A percentile compares a stretch with the other conserved stretches of the same genome.
Conservation (phyloP, 176 grass and related monocot genomes). For the Carex pumila region DNA sequence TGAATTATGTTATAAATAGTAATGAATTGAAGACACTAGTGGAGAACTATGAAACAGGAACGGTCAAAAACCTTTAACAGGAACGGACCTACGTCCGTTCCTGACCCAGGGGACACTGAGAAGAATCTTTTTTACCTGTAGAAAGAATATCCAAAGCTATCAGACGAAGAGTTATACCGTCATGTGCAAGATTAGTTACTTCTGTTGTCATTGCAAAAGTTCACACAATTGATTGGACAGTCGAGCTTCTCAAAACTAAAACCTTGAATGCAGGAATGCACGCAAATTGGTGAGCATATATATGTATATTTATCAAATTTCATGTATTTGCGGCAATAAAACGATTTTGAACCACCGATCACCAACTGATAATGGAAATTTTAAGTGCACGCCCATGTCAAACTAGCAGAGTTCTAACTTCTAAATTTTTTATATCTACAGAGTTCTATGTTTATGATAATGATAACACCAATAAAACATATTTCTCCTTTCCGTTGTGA, state of each 20-base stretch:
- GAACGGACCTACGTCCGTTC: too few relatives aligned
- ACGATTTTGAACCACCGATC: neutral
- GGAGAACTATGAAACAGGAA: too few relatives aligned
- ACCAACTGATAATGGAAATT: neutral
- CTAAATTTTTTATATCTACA: slow-evolving; percentile 20
- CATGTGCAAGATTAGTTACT: slow-evolving; percentile 48
- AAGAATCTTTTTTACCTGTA: slow-evolving; percentile 16
- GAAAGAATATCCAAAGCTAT: slow-evolving; percentile 29
- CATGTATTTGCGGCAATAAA: slow-evolving; percentile 14
- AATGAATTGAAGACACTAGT: neutral
- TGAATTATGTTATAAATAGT: neutral
- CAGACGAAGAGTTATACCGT: slow-evolving; percentile 40
- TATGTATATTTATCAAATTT: slow-evolving; percentile 15
- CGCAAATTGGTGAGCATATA: slow-evolving; percentile 35
- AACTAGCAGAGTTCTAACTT: neutral
- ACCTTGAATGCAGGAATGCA: slow-evolving; percentile 43
- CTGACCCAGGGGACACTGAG: too few relatives aligned
- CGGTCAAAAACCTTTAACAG: too few relatives aligned
- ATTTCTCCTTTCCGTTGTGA: slow-evolving; percentile 10
- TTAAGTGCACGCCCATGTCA: neutral
- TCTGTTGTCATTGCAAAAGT: slow-evolving; percentile 58
- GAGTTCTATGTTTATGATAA: too few relatives aligned
- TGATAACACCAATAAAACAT: neutral
- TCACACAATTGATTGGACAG: slow-evolving; percentile 69
- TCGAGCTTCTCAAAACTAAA: slow-evolving; percentile 52